Percentiles rank a stretch among this genome's conserved stretches.
Conservation (phyloP, 106 monocot genomes). For the Acorus gramineus region DNA sequence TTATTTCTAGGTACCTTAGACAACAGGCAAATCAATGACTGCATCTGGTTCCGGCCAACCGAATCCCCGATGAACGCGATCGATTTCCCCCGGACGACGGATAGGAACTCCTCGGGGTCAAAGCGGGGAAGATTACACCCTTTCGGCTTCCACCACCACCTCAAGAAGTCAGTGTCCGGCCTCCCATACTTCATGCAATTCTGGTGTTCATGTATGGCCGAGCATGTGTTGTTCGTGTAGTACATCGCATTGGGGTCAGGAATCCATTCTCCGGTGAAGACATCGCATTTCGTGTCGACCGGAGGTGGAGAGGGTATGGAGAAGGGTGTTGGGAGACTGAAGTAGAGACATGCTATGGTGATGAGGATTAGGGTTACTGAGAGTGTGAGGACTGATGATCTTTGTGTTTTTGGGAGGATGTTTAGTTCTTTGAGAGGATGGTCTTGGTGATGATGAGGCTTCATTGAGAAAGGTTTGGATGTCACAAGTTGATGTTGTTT, state of each 20-base stretch:
- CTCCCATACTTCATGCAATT: slow-evolving; percentile 60
- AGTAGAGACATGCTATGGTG: too few relatives aligned
- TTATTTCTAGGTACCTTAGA: too few relatives aligned
- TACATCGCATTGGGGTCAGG: slow-evolving; percentile 21
- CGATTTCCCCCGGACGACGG: slow-evolving; percentile 23
- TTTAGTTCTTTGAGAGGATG: too few relatives aligned
- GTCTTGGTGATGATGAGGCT: too few relatives aligned
- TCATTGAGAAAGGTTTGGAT: too few relatives aligned
- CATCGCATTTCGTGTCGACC: slow-evolving; percentile 11
- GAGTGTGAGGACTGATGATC: too few relatives aligned
- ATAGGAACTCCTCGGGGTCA: slow-evolving; percentile 28
- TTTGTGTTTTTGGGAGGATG: too few relatives aligned
- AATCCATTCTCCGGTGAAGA: slow-evolving; percentile 44
- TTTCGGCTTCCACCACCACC: slow-evolving; percentile 50
- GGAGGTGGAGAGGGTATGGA: too few relatives aligned
- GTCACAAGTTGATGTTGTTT: too few relatives aligned
- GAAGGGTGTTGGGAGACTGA: too few relatives aligned
- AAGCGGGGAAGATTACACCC: slow-evolving; percentile 36
- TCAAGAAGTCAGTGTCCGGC: slow-evolving; percentile 41
- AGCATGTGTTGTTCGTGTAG: slow-evolving; percentile 48
- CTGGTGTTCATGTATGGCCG: slow-evolving; percentile 39
- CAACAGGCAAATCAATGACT: too few relatives aligned
- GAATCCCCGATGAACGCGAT: slow-evolving; percentile 56
- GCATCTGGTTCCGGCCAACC: slow-evolving; percentile 12
- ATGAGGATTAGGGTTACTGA: too few relatives aligned